Percentiles rank a stretch among this genome's conserved stretches.
Conservation (phyloP, 768 basidiomycete species). For the Macrolepiota fuliginosa region DNA sequence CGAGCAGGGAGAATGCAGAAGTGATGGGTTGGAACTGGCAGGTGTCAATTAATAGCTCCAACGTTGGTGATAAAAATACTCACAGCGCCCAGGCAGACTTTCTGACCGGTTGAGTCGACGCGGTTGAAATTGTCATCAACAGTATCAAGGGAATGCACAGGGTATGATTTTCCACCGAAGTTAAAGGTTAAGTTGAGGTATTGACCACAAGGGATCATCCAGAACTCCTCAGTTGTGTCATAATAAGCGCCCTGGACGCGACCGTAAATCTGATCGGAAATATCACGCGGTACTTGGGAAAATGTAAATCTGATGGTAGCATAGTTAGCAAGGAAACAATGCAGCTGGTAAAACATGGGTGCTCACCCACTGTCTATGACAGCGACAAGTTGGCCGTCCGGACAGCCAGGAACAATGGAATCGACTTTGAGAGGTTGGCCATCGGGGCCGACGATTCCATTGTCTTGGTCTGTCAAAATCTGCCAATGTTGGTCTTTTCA, state of each 20-base stretch:
- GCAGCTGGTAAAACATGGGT: background rate
- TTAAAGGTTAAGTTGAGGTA: constrained; percentile 68
- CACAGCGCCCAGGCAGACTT: constrained; percentile 60
- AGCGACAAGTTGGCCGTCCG: constrained; percentile 60
- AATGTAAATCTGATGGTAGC: background rate
- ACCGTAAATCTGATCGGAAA: constrained; percentile 63
- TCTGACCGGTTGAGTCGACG: constrained; percentile 22
- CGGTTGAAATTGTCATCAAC: constrained; percentile 61
- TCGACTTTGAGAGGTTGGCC: constrained; percentile 56
- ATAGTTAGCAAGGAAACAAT: background rate
- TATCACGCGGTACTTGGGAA: constrained; percentile 22
- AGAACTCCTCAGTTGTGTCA: constrained; percentile 46
- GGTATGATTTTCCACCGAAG: constrained; percentile 67
- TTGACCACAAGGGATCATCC: constrained; percentile 77
- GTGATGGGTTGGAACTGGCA: constrained; percentile 80
- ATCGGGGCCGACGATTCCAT: constrained; percentile 78
- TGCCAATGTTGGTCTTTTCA: constrained; percentile 77
- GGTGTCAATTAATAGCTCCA: constrained; percentile 13
- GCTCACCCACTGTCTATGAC: constrained; percentile 70
- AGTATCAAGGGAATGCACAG: constrained; percentile 74
- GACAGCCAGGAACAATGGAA: constrained; percentile 70
- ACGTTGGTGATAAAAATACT: constrained; percentile 23
- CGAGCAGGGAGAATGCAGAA: constrained; percentile 71
- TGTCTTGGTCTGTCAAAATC: constrained; percentile 58
- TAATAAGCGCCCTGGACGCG: constrained; percentile 52